phyloP scores from a whole-genome alignment of 2,329 filamentous ascomycete genomes.

The Westerdykella aurantiaca region DNA sequence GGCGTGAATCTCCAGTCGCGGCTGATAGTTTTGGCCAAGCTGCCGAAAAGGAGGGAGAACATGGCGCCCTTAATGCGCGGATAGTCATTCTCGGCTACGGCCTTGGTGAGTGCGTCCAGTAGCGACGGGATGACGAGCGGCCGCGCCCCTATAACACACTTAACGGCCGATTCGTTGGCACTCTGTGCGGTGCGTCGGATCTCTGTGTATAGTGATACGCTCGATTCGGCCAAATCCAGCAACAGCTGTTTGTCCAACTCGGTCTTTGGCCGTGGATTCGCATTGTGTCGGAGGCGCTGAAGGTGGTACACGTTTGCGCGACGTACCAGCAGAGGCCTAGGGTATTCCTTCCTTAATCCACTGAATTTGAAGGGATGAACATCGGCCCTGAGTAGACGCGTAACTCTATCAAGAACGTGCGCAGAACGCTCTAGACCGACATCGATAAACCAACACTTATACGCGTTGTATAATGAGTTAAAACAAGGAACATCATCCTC shows the following conservation, averaged over 20 bases:
- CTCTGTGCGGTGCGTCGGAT: conserved; percentile 91
- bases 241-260: conserved; percentile 82
- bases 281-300: conserved; percentile 89
- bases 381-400: conserved; percentile 77
- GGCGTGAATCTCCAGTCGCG: conserved; percentile 95
- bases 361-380: conserved; percentile 91
- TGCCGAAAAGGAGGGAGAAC: conserved; percentile 85
- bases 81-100: conserved; percentile 73
- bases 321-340: conserved; percentile 83
- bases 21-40: conserved; percentile 77
- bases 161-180: conserved; percentile 87
- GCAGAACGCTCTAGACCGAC: conserved; percentile 94
- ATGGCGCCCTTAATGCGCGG: conserved; percentile 91
- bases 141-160: conserved; percentile 80
- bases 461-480: conserved; percentile 84
- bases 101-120: conserved; percentile 69
- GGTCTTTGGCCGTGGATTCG: conserved; percentile 78
- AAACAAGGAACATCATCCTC: conserved; percentile 97
- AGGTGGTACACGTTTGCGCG: conserved; percentile 92
- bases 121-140: conserved; percentile 87
- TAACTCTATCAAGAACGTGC: conserved; percentile 82
- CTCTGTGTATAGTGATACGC: conserved; percentile 87
- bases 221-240: conserved; percentile 82
- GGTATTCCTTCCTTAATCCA: conserved; percentile 86
- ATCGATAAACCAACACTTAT: conserved; percentile 94